These are phyloP conservation scores for Udeniomyces megalosporus DNA, from an alignment of 768 basidiomycete genomes.

Conservation along the genomic window DNA sequence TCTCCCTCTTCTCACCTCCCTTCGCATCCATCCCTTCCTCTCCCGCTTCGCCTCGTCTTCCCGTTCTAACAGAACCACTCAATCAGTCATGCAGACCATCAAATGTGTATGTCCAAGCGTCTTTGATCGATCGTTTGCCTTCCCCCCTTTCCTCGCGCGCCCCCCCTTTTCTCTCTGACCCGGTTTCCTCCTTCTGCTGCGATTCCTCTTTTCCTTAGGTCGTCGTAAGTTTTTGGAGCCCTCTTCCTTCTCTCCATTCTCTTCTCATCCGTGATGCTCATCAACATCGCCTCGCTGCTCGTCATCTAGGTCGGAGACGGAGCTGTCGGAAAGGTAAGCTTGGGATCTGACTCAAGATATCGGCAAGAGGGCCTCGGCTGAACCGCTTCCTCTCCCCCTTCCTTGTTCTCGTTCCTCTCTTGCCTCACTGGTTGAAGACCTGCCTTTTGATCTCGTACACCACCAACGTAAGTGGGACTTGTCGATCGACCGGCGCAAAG, in stretches of 20 bases:
- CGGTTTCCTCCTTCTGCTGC: background rate
- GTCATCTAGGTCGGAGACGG: conserved; percentile 60
- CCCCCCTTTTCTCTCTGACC: conserved; percentile 1
- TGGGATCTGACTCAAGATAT: background rate
- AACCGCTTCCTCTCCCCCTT: background rate
- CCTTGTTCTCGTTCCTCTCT: background rate
- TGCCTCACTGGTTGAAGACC: conserved; percentile 40
- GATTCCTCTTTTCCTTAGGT: background rate
- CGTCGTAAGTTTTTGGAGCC: conserved; percentile 1
- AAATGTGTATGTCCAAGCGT: conserved; percentile 56
- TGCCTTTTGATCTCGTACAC: conserved; percentile 77
- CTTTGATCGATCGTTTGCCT: background rate
- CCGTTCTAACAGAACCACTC: background rate
- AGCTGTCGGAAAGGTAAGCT: conserved; percentile 85
- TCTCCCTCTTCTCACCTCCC: background rate
- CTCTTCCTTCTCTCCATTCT: background rate
- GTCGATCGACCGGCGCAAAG: too few relatives aligned
- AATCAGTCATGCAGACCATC: conserved; percentile 67
- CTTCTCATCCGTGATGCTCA: background rate
- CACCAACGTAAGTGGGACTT: conserved; percentile 15
- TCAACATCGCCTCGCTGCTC: background rate
- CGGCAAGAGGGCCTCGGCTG: background rate
- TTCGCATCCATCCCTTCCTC: background rate
- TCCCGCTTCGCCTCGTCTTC: background rate
- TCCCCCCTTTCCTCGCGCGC: too few relatives aligned